Conservation (phyloP, 129 eudicot species). For the Helianthus tuberosus region DNA sequence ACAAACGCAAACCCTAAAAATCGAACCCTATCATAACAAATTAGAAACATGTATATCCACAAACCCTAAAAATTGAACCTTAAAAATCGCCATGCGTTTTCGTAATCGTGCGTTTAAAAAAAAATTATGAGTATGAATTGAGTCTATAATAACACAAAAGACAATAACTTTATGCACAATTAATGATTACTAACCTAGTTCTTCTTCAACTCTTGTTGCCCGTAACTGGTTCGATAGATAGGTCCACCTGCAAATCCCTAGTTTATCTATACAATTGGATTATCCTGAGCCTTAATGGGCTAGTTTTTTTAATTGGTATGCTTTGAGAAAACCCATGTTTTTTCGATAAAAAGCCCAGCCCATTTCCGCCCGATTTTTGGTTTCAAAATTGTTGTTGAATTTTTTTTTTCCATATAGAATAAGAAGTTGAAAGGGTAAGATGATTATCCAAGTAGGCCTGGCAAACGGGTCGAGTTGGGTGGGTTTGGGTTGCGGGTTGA, state of each 20-base stretch:
- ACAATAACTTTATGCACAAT: background rate
- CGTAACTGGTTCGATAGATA: conserved; percentile 20
- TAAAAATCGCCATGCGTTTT: background rate
- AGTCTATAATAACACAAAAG: background rate
- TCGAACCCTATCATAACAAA: background rate
- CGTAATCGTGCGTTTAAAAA: background rate
- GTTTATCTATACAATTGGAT: conserved; percentile 4
- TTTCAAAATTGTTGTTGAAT: background rate
- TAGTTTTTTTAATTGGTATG: conserved; percentile 2
- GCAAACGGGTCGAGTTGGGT: too few species aligned
- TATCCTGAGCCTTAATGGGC: background rate
- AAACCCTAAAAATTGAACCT: conserved; percentile 17
- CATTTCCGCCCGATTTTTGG: background rate
- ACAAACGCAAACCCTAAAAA: background rate
- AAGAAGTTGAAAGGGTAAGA: too few species aligned
- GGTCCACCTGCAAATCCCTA: conserved; percentile 9
- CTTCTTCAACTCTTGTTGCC: conserved; percentile 13
- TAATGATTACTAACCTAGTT: conserved; percentile 23
- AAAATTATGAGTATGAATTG: too few species aligned
- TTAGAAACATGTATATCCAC: background rate
- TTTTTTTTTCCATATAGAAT: too few species aligned
- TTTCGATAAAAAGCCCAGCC: conserved; percentile 12
- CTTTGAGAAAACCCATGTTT: background rate
- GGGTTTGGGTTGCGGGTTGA: too few species aligned
- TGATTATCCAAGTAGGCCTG: too few species aligned